Evolutionary conservation across 805 yeast species (phyloP).

Genomic region (Starmerella tilneyi): DNA sequence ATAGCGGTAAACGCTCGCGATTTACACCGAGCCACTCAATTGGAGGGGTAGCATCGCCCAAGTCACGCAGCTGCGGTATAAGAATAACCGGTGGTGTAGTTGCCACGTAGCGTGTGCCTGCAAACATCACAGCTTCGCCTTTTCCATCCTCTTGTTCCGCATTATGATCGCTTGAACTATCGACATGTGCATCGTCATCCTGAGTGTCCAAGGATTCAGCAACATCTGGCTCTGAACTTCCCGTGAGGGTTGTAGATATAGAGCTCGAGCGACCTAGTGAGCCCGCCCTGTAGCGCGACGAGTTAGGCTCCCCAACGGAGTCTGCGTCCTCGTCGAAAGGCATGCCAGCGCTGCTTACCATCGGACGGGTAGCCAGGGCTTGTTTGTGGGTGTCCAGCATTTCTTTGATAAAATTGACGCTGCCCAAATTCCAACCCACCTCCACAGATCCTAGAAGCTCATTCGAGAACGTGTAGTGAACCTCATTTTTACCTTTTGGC

Average conservation of each 20-base stretch:
- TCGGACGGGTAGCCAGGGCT: constrained; percentile 22
- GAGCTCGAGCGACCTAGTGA: not conserved
- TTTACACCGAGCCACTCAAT: constrained; percentile 96
- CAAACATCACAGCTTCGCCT: not conserved
- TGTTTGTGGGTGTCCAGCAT: constrained; percentile 72
- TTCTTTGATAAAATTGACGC: constrained; percentile 78
- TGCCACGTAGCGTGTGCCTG: constrained; percentile 41
- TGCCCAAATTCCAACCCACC: constrained; percentile 87
- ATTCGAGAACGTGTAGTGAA: constrained; percentile 60
- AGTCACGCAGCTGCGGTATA: constrained; percentile 78
- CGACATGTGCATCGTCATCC: not conserved
- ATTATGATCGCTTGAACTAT: too few species aligned
- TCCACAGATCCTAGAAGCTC: constrained; percentile 84
- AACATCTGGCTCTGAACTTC: not conserved
- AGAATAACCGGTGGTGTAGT: constrained; percentile 70
- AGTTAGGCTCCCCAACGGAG: not conserved
- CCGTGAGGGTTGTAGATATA: not conserved
- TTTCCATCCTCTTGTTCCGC: not conserved
- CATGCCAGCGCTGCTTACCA: constrained; percentile 1
- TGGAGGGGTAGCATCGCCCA: constrained; percentile 97
- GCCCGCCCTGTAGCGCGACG: not conserved
- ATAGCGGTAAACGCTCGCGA: constrained; percentile 71
- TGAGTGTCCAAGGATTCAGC: not conserved
- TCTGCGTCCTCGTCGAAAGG: not conserved
- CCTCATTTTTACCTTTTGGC: constrained; percentile 33